These are phyloP conservation scores for Fomitopsis schrenkii DNA, from an alignment of 1,284 basidiomycete species.

Conservation along the genomic window DNA sequence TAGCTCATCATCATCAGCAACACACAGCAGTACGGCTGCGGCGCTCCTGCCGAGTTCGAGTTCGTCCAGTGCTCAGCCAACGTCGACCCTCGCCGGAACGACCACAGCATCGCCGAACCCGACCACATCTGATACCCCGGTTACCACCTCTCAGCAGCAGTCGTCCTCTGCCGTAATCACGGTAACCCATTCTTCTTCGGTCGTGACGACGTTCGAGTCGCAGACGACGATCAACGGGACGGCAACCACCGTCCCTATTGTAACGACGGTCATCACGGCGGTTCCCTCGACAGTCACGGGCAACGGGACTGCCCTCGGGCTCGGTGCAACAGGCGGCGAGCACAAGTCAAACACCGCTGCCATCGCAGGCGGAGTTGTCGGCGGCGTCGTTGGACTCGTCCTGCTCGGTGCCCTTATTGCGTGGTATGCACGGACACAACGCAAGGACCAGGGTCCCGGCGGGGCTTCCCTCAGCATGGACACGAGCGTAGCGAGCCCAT, in stretches of 20 bases:
- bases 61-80: background rate
- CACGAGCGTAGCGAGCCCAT: background rate
- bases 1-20: constrained; percentile 3
- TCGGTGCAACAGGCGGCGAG: background rate
- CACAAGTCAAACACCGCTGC: background rate
- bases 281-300: background rate
- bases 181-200: background rate
- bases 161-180: background rate
- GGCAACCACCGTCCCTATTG: background rate
- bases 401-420: background rate
- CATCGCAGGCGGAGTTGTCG: background rate
- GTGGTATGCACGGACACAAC: background rate
- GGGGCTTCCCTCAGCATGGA: background rate
- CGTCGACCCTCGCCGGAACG: background rate
- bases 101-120: background rate
- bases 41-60: background rate
- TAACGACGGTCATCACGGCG: background rate
- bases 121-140: background rate
- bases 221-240: background rate
- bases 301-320: background rate
- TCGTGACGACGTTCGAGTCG: background rate
- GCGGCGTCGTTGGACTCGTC: background rate
- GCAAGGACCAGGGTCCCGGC: background rate
- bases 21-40: background rate
- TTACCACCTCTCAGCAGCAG: background rate